A percentile compares a stretch with the other conserved stretches of the same genome.
These are phyloP conservation scores for Calocybe gangraenosa DNA, from an alignment of 768 basidiomycete species.

Conservation along the genomic window DNA sequence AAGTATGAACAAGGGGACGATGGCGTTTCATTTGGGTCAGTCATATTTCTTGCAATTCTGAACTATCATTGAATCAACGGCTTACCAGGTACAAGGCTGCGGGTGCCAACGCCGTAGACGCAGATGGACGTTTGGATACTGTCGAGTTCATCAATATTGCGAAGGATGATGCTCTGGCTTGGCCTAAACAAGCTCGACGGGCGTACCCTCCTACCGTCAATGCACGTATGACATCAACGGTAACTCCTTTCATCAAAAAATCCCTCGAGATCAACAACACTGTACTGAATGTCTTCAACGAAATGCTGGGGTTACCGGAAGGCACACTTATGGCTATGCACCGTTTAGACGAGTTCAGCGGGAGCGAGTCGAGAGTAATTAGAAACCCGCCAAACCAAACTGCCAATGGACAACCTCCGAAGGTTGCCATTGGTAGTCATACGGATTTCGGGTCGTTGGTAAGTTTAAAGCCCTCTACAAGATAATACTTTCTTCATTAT, in stretches of 20 bases:
- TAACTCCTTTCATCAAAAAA: constrained; percentile 55
- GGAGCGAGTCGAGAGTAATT: constrained; percentile 55
- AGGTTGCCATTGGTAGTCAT: constrained; percentile 43
- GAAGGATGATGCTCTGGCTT: constrained; percentile 65
- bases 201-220: constrained; percentile 52
- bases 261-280: constrained; percentile 53
- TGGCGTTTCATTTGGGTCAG: constrained; percentile 36
- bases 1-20: constrained; percentile 53
- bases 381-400: constrained; percentile 38
- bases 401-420: constrained; percentile 35
- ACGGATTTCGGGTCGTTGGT: constrained; percentile 74
- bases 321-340: constrained; percentile 45
- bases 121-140: constrained; percentile 49
- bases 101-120: constrained; percentile 61
- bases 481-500: constrained; percentile 30
- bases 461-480: constrained; percentile 21
- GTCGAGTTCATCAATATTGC: constrained; percentile 65
- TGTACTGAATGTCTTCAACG: constrained; percentile 53
- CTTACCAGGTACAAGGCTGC: constrained; percentile 51
- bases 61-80: constrained; percentile 9
- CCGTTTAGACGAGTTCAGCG: constrained; percentile 40
- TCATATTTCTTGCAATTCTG: background rate
- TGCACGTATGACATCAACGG: constrained; percentile 42
- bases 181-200: constrained; percentile 47
- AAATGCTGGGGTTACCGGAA: constrained; percentile 46